These are phyloP conservation scores for Senna tora DNA, from an alignment of 306 rosid species.

Conservation along the genomic window DNA sequence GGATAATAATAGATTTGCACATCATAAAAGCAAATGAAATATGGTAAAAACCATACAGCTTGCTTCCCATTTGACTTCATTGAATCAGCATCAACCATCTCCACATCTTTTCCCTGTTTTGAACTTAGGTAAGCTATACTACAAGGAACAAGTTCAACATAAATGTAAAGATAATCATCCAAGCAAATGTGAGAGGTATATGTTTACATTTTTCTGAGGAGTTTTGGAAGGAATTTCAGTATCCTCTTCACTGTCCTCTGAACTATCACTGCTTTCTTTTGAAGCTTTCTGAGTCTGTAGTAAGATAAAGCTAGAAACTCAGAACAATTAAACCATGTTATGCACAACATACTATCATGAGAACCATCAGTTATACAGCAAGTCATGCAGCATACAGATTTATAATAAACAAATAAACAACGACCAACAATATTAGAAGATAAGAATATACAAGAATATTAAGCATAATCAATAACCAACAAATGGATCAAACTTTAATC, in stretches of 20 bases:
- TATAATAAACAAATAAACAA: background rate
- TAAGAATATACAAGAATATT: background rate
- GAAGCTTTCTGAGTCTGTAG: background rate
- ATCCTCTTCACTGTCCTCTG: conserved; percentile 53
- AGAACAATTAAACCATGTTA: background rate
- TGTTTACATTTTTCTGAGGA: conserved; percentile 54
- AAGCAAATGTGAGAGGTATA: background rate
- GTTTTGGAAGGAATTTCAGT: conserved; percentile 49
- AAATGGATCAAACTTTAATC: background rate
- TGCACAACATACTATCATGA: conserved; percentile 26
- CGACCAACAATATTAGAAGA: background rate
- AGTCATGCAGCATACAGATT: conserved; percentile 27
- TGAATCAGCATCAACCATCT: conserved; percentile 70
- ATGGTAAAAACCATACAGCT: conserved; percentile 41
- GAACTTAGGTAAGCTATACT: background rate
- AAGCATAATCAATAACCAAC: background rate
- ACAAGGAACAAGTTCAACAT: background rate
- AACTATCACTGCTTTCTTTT: conserved; percentile 16
- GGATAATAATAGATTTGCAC: background rate
- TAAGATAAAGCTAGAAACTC: background rate
- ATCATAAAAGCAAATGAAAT: background rate
- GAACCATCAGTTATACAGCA: conserved; percentile 36
- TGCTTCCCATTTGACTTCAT: conserved; percentile 43
- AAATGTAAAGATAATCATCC: background rate
- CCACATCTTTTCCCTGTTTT: conserved; percentile 59